Evolutionary conservation across 2,329 filamentous ascomycete genomes (phyloP).

Genomic region (Venturia effusa): DNA sequence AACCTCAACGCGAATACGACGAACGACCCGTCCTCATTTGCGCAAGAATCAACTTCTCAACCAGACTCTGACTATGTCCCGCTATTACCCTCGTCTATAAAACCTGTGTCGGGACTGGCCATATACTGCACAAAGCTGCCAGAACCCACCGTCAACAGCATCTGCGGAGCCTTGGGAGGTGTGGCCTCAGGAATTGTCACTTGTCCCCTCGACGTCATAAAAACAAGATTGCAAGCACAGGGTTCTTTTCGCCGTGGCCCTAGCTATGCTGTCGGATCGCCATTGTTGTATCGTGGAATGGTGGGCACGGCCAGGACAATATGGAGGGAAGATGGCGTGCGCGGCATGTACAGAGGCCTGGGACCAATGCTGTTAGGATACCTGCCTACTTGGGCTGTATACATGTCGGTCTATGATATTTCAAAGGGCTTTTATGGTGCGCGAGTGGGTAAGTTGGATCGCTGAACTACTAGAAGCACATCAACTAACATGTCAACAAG

Average conservation of each 20-base stretch:
- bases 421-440: conserved; percentile 65
- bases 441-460: conserved; percentile 37
- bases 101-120: conserved; percentile 24
- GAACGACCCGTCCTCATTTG: conserved; percentile 15
- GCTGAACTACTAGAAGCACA: conserved; percentile 33
- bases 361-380: conserved; percentile 94
- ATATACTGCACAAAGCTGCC: conserved; percentile 37
- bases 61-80: background rate
- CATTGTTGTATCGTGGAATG: conserved; percentile 68
- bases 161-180: conserved; percentile 79
- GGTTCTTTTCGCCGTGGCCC: conserved; percentile 54
- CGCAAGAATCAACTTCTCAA: background rate
- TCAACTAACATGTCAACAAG: conserved; percentile 30
- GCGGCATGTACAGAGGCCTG: conserved; percentile 84
- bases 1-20: conserved; percentile 18
- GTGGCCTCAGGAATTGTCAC: conserved; percentile 91
- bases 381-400: conserved; percentile 95
- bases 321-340: conserved; percentile 76
- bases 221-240: conserved; percentile 94
- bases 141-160: conserved; percentile 57
- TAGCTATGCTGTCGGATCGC: conserved; percentile 19
- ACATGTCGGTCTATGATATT: conserved; percentile 91
- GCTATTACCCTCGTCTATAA: background rate
- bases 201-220: conserved; percentile 96
- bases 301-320: conserved; percentile 79